Evolutionary conservation across 371 early-diverging fungal species (phyloP).

Genomic region (Rhizomucor pusillus): DNA sequence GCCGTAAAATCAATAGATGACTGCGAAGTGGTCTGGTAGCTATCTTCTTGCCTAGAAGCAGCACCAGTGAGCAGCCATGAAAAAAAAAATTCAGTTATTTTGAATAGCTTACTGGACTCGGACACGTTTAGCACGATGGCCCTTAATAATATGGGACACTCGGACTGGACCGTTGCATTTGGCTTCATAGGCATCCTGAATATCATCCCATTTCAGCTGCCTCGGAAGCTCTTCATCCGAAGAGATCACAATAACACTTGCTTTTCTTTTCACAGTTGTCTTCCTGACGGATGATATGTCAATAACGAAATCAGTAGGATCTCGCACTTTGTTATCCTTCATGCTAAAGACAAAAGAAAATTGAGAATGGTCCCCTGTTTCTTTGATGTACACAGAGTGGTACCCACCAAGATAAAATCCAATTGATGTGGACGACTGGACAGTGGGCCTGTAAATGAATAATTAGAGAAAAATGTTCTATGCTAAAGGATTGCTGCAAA

Average conservation of each 20-base stretch:
- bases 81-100: background rate
- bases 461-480: background rate
- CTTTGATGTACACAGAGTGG: too few relatives aligned
- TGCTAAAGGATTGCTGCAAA: too few relatives aligned
- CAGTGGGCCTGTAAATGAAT: background rate
- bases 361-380: background rate
- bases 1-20: background rate
- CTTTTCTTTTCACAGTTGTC: background rate
- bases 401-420: conserved; percentile 11
- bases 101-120: too few relatives aligned
- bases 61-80: too few relatives aligned
- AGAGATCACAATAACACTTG: background rate
- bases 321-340: background rate
- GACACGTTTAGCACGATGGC: conserved; percentile 1
- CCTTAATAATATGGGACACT: background rate
- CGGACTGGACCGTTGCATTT: conserved; percentile 5
- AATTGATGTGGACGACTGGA: conserved; percentile 10
- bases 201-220: conserved; percentile 15
- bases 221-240: conserved; percentile 17
- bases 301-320: background rate
- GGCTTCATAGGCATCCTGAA: conserved; percentile 3
- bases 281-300: background rate
- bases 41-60: conserved; percentile 8
- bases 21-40: conserved; percentile 11
- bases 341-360: background rate